phyloP scores from a whole-genome alignment of 257 asterid species.

The Nicotiana noctiflora region DNA sequence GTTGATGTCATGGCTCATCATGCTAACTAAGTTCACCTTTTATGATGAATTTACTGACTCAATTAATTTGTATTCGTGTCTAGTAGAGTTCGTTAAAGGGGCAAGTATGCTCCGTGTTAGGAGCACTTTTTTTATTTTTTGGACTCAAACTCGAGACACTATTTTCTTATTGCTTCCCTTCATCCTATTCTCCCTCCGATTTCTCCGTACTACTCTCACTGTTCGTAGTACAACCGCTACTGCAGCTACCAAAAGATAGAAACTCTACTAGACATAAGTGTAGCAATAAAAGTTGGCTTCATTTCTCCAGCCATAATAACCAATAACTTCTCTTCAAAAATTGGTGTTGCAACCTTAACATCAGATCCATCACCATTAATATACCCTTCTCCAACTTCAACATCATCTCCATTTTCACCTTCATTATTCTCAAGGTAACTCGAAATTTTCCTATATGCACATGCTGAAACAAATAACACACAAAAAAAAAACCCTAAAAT shows the following conservation, averaged over 20 bases:
- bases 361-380: constrained; percentile 6
- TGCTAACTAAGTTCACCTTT: too few relatives aligned
- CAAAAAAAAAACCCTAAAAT: constrained; percentile 80
- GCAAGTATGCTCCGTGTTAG: too few relatives aligned
- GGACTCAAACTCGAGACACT: neutral
- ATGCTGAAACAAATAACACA: constrained; percentile 66
- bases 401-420: constrained; percentile 1
- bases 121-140: neutral
- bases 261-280: constrained; percentile 61
- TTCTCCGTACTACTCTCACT: constrained; percentile 15
- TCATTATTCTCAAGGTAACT: constrained; percentile 34
- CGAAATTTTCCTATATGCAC: constrained; percentile 72
- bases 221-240: constrained; percentile 16
- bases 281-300: constrained; percentile 78
- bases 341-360: constrained; percentile 24
- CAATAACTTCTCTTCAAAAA: constrained; percentile 61
- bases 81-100: too few relatives aligned
- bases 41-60: too few relatives aligned
- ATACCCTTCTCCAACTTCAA: constrained; percentile 12
- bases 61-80: too few relatives aligned
- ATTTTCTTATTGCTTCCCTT: constrained; percentile 13
- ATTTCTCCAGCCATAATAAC: constrained; percentile 89
- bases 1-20: too few relatives aligned
- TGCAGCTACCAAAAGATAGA: constrained; percentile 54
- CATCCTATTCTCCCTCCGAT: constrained; percentile 16